Evolutionary conservation across 148 eudicot genomes (phyloP).

Genomic region (Silene conica): DNA sequence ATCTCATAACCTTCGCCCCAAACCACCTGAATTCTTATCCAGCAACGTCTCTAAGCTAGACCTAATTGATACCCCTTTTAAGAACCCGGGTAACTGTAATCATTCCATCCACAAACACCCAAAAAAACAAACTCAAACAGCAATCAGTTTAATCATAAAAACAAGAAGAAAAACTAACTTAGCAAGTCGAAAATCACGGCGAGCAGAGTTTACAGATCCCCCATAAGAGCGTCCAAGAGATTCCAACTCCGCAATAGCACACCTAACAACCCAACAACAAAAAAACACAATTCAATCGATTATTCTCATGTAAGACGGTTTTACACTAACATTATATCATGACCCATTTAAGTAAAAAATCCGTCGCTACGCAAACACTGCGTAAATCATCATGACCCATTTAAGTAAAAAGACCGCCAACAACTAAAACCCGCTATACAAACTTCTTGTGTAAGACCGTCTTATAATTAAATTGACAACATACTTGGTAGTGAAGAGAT

Average conservation of each 20-base stretch:
- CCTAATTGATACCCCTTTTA: background rate
- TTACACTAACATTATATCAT: background rate
- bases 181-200: slow-evolving; percentile 42
- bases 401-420: too few relatives aligned
- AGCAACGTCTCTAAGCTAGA: background rate
- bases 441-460: background rate
- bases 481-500: slow-evolving; percentile 75
- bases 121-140: background rate
- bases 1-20: background rate
- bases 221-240: slow-evolving; percentile 57
- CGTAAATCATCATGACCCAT: too few relatives aligned
- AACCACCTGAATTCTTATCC: background rate
- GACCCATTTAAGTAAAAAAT: too few relatives aligned
- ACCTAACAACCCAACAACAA: slow-evolving; percentile 33
- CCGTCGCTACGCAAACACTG: too few relatives aligned
- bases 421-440: background rate
- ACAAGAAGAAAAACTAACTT: slow-evolving; percentile 41
- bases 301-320: too few relatives aligned
- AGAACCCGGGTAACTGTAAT: background rate
- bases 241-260: slow-evolving; percentile 72
- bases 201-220: slow-evolving; percentile 56
- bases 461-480: background rate
- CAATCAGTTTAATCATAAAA: background rate
- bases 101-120: background rate
- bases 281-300: background rate